Percentiles rank a stretch among this genome's conserved stretches.
Conservation (phyloP, 2,329 filamentous ascomycete species). For the Tolypocladium tundrense region DNA sequence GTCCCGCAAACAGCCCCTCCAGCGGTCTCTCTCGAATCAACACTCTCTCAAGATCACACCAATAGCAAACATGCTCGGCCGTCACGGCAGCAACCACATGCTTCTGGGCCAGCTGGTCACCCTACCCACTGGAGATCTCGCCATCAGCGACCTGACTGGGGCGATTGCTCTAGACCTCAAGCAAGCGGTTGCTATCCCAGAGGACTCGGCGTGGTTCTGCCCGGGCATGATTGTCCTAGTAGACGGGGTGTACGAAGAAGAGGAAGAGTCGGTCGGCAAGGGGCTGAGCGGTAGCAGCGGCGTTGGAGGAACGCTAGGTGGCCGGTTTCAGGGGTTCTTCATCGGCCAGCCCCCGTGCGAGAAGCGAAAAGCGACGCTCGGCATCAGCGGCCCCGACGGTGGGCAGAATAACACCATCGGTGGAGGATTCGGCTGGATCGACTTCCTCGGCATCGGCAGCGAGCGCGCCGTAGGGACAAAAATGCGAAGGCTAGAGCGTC, state of each 20-base stretch:
- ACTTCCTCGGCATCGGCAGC: conserved; percentile 86
- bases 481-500: conserved; percentile 72
- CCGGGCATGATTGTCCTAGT: conserved; percentile 94
- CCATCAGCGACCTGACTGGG: conserved; percentile 78
- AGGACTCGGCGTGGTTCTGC: conserved; percentile 82
- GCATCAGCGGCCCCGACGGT: conserved; percentile 52
- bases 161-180: conserved; percentile 77
- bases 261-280: conserved; percentile 60
- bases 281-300: conserved; percentile 68
- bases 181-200: conserved; percentile 71
- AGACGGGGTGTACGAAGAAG: conserved; percentile 94
- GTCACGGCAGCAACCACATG: conserved; percentile 75
- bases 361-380: conserved; percentile 67
- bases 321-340: conserved; percentile 81
- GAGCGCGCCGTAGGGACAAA: conserved; percentile 72
- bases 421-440: conserved; percentile 91
- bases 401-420: conserved; percentile 53
- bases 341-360: conserved; percentile 89
- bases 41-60: conserved; percentile 82
- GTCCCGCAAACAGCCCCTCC: conserved; percentile 41
- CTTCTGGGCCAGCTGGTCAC: conserved; percentile 74
- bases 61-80: conserved; percentile 64
- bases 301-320: conserved; percentile 84
- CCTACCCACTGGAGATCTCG: conserved; percentile 70
- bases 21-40: conserved; percentile 50